Percentiles rank a stretch among this genome's conserved stretches.
phyloP scores from a whole-genome alignment of 257 asterid species.

The Knoxia roxburghii region DNA sequence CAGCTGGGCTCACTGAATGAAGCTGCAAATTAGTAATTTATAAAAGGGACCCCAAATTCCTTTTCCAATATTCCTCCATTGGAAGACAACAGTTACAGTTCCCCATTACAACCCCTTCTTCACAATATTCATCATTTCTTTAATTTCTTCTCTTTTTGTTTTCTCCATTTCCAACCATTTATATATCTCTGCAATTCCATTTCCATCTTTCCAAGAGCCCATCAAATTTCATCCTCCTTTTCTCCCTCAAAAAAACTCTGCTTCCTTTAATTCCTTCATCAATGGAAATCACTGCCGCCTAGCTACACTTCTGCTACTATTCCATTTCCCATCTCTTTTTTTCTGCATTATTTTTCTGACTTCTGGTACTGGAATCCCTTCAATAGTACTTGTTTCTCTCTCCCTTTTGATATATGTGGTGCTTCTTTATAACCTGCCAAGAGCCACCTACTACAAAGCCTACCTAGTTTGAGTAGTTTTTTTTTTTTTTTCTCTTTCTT shows the following conservation, averaged over 20 bases:
- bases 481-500: constrained; percentile 11
- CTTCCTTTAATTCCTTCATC: too few species aligned
- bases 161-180: constrained; percentile 51
- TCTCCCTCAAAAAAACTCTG: constrained; percentile 8
- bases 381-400: background rate
- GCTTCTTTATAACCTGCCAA: constrained; percentile 19
- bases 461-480: constrained; percentile 21
- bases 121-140: too few species aligned
- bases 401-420: constrained; percentile 5
- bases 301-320: too few species aligned
- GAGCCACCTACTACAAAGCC: constrained; percentile 26
- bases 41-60: too few species aligned
- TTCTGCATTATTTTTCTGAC: constrained; percentile 21
- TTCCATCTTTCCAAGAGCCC: constrained; percentile 2
- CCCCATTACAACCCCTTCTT: background rate
- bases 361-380: constrained; percentile 27
- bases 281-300: too few species aligned
- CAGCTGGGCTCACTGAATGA: too few species aligned
- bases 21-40: too few species aligned
- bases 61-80: constrained; percentile 39
- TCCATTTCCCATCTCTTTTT: constrained; percentile 17
- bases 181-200: background rate
- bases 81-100: constrained; percentile 21
- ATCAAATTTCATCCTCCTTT: constrained; percentile 7
- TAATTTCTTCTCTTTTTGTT: constrained; percentile 16